These are phyloP conservation scores for Coemansia furcata DNA, from an alignment of 192 early-diverging fungal species.

Conservation along the genomic window DNA sequence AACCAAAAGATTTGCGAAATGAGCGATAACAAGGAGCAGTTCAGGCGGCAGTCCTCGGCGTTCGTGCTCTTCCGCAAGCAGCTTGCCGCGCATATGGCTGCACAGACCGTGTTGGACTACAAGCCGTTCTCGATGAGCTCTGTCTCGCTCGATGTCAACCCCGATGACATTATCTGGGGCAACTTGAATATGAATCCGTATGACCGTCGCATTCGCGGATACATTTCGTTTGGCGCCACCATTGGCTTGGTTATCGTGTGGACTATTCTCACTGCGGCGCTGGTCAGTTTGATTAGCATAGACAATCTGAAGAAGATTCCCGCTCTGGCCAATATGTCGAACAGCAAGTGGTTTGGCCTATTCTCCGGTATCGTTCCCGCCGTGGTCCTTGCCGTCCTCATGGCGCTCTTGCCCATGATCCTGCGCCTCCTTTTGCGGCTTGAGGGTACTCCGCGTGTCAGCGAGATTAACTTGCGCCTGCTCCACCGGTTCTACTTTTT, in stretches of 20 bases:
- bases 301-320: slow-evolving; percentile 54
- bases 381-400: slow-evolving; percentile 64
- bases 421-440: slow-evolving; percentile 64
- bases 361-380: slow-evolving; percentile 82
- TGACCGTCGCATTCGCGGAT: slow-evolving; percentile 58
- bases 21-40: slow-evolving; percentile 34
- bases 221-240: slow-evolving; percentile 56
- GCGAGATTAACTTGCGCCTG: slow-evolving; percentile 64
- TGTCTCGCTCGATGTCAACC: slow-evolving; percentile 66
- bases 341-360: slow-evolving; percentile 49
- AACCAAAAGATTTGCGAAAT: slow-evolving; percentile 51
- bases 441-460: slow-evolving; percentile 62
- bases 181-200: slow-evolving; percentile 68
- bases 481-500: slow-evolving; percentile 80
- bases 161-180: slow-evolving; percentile 83
- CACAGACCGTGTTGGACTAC: slow-evolving; percentile 65
- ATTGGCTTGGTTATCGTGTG: slow-evolving; percentile 71
- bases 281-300: slow-evolving; percentile 58
- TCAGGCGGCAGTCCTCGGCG: slow-evolving; percentile 65
- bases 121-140: slow-evolving; percentile 67
- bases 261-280: slow-evolving; percentile 65
- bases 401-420: slow-evolving; percentile 72
- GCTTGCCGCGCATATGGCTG: slow-evolving; percentile 79
- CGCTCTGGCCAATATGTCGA: slow-evolving; percentile 45
- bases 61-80: slow-evolving; percentile 86